A percentile compares a stretch with the other conserved stretches of the same genome.
phyloP scores from a whole-genome alignment of 2,329 filamentous ascomycete species.

The Curvularia hawaiiensis region DNA sequence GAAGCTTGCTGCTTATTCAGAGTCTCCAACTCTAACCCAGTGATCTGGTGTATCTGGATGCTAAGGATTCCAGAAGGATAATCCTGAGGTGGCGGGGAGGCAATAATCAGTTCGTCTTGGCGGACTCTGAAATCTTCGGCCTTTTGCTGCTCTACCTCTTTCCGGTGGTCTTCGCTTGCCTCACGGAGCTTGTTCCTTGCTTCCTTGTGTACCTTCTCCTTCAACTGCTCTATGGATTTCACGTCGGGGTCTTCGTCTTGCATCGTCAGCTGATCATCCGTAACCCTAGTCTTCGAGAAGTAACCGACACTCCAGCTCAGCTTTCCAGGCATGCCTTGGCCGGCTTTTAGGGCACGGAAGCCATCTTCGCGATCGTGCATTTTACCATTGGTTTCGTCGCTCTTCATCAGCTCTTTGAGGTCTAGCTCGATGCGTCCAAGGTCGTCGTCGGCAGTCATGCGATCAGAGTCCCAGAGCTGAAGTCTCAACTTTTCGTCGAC shows the following conservation, averaged over 20 bases:
- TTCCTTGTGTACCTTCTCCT: constrained; percentile 58
- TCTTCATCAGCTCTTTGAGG: constrained; percentile 68
- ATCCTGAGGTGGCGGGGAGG: constrained; percentile 66
- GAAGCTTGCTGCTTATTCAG: constrained; percentile 60
- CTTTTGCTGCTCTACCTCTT: constrained; percentile 71
- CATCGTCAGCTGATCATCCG: constrained; percentile 63
- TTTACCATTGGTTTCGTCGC: constrained; percentile 62
- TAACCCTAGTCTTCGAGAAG: constrained; percentile 69
- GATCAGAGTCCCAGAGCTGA: constrained; percentile 78
- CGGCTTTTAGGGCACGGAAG: constrained; percentile 67
- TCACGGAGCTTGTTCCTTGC: constrained; percentile 70
- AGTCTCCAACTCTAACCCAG: constrained; percentile 66
- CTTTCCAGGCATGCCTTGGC: constrained; percentile 71
- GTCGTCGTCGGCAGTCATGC: constrained; percentile 74
- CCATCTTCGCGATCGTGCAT: constrained; percentile 69
- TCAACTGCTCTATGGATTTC: constrained; percentile 62
- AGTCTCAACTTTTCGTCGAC: constrained; percentile 71
- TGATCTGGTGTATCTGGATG: constrained; percentile 75
- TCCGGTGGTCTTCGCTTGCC: constrained; percentile 62
- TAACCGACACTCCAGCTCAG: constrained; percentile 74
- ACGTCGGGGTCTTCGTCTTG: constrained; percentile 66
- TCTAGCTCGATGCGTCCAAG: constrained; percentile 74
- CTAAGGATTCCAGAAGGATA: constrained; percentile 71
- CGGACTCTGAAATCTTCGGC: constrained; percentile 65
- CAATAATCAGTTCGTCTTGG: constrained; percentile 68